A percentile compares a stretch with the other conserved stretches of the same genome.
Evolutionary conservation across 2,329 filamentous ascomycete genomes (phyloP).

Genomic region (Fusarium caatingaense): DNA sequence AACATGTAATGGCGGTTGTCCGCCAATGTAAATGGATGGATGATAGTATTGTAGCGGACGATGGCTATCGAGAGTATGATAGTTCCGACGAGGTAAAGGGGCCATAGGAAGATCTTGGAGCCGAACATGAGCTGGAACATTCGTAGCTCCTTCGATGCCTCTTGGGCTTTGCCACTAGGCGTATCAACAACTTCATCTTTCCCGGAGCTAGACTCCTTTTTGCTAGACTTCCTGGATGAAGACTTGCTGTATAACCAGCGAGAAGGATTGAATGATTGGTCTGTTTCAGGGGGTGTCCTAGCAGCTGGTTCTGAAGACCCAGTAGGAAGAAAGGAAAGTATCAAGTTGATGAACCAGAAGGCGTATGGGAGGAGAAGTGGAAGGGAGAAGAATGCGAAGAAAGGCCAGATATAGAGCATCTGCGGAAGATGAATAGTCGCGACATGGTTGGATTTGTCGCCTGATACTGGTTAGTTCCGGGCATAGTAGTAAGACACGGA

Average conservation of each 20-base stretch:
- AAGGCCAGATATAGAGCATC: conserved; percentile 95
- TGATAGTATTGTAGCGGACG: conserved; percentile 87
- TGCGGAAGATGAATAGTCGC: conserved; percentile 90
- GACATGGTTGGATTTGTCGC: conserved; percentile 94
- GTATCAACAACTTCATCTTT: neutral
- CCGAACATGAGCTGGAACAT: conserved; percentile 41
- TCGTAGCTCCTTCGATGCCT: conserved; percentile 26
- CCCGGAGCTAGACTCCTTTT: neutral
- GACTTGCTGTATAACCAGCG: conserved; percentile 4
- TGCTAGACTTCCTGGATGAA: neutral
- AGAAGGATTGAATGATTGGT: neutral
- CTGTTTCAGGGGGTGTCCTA: neutral
- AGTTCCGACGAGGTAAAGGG: conserved; percentile 51
- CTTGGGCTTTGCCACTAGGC: neutral
- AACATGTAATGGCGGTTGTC: conserved; percentile 99
- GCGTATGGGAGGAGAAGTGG: conserved; percentile 73
- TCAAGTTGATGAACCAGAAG: conserved; percentile 51
- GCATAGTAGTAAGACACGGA: neutral
- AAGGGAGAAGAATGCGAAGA: conserved; percentile 88
- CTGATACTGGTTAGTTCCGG: conserved; percentile 57
- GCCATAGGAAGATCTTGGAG: conserved; percentile 52
- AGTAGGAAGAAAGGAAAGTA: neutral
- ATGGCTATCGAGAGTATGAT: conserved; percentile 55
- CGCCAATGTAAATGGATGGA: conserved; percentile 95
- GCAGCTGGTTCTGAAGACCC: neutral